Base-by-base conservation (phyloP, 2,329 filamentous ascomycete genomes). In the Metarhizium brunneum region DNA sequence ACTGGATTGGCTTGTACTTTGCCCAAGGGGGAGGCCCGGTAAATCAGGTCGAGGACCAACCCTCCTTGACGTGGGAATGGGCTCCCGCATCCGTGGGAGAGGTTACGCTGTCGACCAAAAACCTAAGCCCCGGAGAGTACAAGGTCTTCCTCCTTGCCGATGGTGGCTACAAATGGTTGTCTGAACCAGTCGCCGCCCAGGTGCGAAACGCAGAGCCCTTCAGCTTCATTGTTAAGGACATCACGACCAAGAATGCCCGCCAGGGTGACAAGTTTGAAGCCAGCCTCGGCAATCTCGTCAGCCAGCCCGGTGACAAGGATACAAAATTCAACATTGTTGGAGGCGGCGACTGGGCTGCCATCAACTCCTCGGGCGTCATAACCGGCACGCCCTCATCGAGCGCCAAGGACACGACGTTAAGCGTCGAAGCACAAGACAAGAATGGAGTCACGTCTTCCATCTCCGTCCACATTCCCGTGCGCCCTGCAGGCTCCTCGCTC, bases 1-100 rank as follows among this genome's bases (percentile, higher is more conserved):
- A 72, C 58, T 73, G 70, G 70, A 59, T 72, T n/a, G 70, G 70
- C 29, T 40, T 72, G 7, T 73, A 67, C 56, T 57, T 60, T 40
- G 60, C 61, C 10, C 59, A 61, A 0, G 64, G 64, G 6, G 69
- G 68, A 14, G 68, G 65, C 4, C 69, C 70, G 1, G 61, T 63
- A 1, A 59, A 71, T 40, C 59, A 66, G 20, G 58, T 61, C 30
- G 59, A 64, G 20, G 61, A 57, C 38, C 57, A 59, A 1, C 53
- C 58, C 0, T 67, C 71, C 0, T 55, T 70, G 6, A 56, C 56
- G 5, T 73, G 70, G 71, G 59, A 59, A 0, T 72, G 67, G 52
- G 66, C 67, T 2, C 63, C 65, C 0, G 54, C 54, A 0, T 36
- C 56, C 0, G 29, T 64, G 4, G 71, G 68, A 25, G 60, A 55